These are phyloP conservation scores for Cordyceps pruinosa DNA, from an alignment of 2,329 filamentous ascomycete genomes.

Conservation along the genomic window DNA sequence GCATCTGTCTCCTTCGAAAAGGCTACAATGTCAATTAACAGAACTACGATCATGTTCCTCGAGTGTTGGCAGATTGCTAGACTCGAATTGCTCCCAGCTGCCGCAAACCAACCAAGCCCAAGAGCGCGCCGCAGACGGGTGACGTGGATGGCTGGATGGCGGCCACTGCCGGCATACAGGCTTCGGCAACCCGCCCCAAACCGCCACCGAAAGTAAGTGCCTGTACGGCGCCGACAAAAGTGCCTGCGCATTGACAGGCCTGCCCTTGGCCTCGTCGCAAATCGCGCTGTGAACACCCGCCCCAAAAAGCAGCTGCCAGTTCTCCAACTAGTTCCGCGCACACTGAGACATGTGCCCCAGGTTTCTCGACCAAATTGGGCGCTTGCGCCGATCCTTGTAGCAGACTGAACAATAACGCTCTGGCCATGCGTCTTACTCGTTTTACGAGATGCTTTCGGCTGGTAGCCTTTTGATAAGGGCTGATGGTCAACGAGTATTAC, in stretches of 20 bases:
- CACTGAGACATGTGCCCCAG: neutral
- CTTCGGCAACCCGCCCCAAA: neutral
- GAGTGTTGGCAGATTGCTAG: no score
- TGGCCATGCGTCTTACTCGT: neutral
- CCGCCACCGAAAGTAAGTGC: neutral
- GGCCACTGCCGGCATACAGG: constrained; percentile 1
- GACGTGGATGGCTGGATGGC: neutral
- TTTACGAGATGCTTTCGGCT: neutral
- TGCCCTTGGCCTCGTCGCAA: neutral
- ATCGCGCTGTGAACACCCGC: neutral
- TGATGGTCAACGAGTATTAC: neutral
- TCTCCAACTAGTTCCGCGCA: neutral
- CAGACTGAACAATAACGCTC: neutral
- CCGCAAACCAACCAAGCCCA: neutral
- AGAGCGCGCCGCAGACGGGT: neutral
- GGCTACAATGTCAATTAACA: neutral
- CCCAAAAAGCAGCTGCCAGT: neutral
- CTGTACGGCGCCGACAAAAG: neutral
- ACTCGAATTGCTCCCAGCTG: neutral
- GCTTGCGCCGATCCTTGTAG: neutral
- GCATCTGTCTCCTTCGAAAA: no score
- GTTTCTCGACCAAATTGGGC: neutral
- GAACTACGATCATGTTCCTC: no score
- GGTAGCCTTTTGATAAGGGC: neutral
- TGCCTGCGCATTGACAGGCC: neutral